Evolutionary conservation across 2,329 filamentous ascomycete species (phyloP), one percentile per base, ranked within the genome.

Genomic region (Exophiala spinifera): DNA sequence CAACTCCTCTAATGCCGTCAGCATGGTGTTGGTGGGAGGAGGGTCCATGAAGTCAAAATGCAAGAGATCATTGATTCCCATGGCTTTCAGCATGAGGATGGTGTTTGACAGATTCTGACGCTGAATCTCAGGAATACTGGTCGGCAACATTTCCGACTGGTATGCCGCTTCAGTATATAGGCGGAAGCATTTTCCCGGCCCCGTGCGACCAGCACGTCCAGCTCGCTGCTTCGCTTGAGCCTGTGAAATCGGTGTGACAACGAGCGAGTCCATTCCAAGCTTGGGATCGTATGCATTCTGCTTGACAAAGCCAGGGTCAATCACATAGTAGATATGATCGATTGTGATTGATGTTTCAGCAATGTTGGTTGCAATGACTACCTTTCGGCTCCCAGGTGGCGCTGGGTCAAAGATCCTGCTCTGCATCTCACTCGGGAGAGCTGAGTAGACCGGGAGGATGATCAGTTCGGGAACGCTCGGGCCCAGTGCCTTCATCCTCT

Each of bases 21-120:
- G 81, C 90, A 97, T 96, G 11, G 94, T 97, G 66, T 97, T 96
- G 25, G 94, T 94, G 0, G 94, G 94, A 0, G 94, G 94, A 0
- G 94, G 91, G 66, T 99, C 94, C 92, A 99, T 97, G 66, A 99
- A 99, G 72, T 97, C 92, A 66, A 99, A 99, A 67, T 95, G 91
- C 11, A 99, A 79, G 1, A 99, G 78, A 67, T 99, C 94, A 67
- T 99, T 97, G 71, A 99, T 97, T 2, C 95, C 94, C 91, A 99
- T 97, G 0, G 94, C 94, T 70, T 99, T 99, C 47, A 99, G 81
- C 88, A 96, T 96, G 44, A 99, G 80, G 70, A 99, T 97, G 0
- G 92, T 96, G 63, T 88, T 86, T 0, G 90, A 88, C 49, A 99
- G 69, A 65, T 99, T 99, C 69, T 96, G 90, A 1, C 94, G 82